Base-by-base conservation (phyloP, 768 basidiomycete species). In the Psilocybe sp. region DNA sequence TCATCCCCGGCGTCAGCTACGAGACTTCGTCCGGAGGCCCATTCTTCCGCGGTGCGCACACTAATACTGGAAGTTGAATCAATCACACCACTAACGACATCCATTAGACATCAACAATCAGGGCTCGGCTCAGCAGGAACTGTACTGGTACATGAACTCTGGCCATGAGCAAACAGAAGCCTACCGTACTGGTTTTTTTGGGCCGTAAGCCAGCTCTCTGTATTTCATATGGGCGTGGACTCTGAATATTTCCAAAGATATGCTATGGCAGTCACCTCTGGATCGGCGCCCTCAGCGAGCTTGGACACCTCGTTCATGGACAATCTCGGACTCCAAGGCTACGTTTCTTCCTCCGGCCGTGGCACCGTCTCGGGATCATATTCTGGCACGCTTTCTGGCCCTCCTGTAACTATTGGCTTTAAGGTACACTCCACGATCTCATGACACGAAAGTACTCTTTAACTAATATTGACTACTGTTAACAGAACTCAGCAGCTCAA, bases 131-230 rank as follows among this genome's bases (percentile, higher is more conserved):
- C 74, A 77, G 47, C 75, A 78, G 53, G 76, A 78, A 47, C 57
- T 79, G 1, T 78, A 77, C 58, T 77, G 63, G 56, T 77, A 74
- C 53, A 74, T 76, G 76, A 78, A 79, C 53, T 74, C 72, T 3
- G 60, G 59, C 23, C 77, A 78, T 44, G 71, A 73, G 47, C 74
- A 77, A 55, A 74, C 75, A 1, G 75, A 77, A 49, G 41, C 67
- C 5, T 75, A 69, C 53, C 68, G 73, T 20, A 73, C 71, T 31
- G 76, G 75, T 16, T 75, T 79, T 61, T 73, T 73, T 62, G 76
- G 76, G 39, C 77, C 76, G 63, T 73, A 40, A 48, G n/a, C 69
- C 60, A n/a, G 11, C 35, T 2, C 40, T 42, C 28, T 16, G 15
- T 23, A 41, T 37, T 20, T 28, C 19, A 13, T 46, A 10, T 32